phyloP scores from a whole-genome alignment of 805 yeast species.

The Nakazawaea ambrosiae region DNA sequence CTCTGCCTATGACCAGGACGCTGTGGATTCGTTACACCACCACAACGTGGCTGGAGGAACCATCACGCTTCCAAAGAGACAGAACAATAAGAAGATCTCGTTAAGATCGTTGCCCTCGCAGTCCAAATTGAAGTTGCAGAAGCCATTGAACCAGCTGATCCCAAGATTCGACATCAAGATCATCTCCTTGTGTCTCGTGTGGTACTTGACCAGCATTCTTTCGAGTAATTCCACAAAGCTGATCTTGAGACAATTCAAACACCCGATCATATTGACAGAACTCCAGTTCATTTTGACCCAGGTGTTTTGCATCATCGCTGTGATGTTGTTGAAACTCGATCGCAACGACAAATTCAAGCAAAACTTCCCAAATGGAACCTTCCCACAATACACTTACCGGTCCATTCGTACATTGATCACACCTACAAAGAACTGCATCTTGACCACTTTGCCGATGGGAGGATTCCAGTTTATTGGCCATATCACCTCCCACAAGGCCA shows the following conservation, averaged over 20 bases:
- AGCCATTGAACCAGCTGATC: background rate
- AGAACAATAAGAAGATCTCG: too few relatives aligned
- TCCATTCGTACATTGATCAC: constrained; percentile 32
- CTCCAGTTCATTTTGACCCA: constrained; percentile 77
- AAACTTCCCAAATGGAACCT: constrained; percentile 41
- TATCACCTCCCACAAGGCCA: constrained; percentile 86
- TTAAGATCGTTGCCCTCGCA: constrained; percentile 5
- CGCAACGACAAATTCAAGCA: constrained; percentile 14
- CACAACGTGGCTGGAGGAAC: too few relatives aligned
- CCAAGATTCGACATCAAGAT: constrained; percentile 8
- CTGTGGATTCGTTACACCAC: too few relatives aligned
- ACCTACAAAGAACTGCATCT: constrained; percentile 46
- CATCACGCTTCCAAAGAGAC: too few relatives aligned
- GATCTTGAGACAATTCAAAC: constrained; percentile 60
- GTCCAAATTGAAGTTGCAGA: constrained; percentile 2
- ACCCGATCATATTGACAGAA: constrained; percentile 87
- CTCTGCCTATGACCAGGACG: too few relatives aligned
- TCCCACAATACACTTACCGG: constrained; percentile 36
- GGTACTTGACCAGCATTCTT: constrained; percentile 79
- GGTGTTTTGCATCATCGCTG: constrained; percentile 42
- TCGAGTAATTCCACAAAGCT: constrained; percentile 78
- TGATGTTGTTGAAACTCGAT: background rate
- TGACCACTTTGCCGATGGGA: constrained; percentile 89
- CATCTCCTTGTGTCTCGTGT: constrained; percentile 46
- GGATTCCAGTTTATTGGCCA: constrained; percentile 90